Conservation (phyloP, 1,284 basidiomycete genomes). For the Hymenochaete sp. region DNA sequence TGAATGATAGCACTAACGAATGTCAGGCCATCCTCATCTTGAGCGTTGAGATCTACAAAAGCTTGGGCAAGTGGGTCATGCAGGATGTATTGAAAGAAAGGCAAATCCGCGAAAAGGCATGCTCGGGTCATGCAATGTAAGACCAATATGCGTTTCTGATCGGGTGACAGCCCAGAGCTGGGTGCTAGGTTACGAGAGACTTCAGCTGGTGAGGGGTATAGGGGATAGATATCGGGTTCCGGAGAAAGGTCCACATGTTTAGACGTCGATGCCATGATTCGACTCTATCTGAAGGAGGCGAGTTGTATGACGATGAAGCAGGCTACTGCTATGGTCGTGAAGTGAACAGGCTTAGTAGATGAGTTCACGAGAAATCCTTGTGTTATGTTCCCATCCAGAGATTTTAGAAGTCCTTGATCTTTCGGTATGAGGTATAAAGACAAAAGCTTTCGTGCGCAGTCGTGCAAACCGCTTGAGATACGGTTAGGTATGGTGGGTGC, state of each 20-base stretch:
- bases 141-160: conserved; percentile 60
- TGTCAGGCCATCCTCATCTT: conserved; percentile 79
- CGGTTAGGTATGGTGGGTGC: no score
- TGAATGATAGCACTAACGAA: conserved; percentile 74
- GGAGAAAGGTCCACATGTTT: conserved; percentile 44
- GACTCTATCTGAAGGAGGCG: conserved; percentile 15
- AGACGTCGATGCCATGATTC: conserved; percentile 20
- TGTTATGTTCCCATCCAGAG: no score
- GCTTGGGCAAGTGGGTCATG: conserved; percentile 61
- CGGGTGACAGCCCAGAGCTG: conserved; percentile 54
- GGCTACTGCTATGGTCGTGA: no score
- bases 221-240: conserved; percentile 67
- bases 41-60: conserved; percentile 55
- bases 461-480: no score
- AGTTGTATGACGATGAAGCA: conserved; percentile 1
- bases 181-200: conserved; percentile 55
- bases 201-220: conserved; percentile 61
- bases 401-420: no score
- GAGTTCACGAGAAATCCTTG: no score
- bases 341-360: no score
- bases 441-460: no score
- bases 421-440: no score
- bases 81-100: conserved; percentile 62
- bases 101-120: conserved; percentile 66
- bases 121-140: conserved; percentile 63